Evolutionary conservation across 2,329 filamentous ascomycete genomes (phyloP).

Genomic region (Phyllosticta citriasiana): DNA sequence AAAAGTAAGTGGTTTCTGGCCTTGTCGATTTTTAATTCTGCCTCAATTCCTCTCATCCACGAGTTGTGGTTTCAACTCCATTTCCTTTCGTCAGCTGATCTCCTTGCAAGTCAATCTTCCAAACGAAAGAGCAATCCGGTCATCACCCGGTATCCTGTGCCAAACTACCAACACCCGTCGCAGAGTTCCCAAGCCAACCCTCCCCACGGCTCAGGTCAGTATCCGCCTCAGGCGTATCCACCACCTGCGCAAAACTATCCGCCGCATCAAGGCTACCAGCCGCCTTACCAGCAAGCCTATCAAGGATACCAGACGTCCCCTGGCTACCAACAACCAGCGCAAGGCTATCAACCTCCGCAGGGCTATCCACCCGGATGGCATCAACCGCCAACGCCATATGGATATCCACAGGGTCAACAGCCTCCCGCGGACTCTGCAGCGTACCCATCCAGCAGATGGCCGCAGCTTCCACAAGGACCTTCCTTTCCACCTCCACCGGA

Average conservation of each 20-base stretch:
- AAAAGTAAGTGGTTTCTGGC: slow-evolving; percentile 21
- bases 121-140: slow-evolving; percentile 40
- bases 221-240: slow-evolving; percentile 16
- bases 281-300: slow-evolving; percentile 18
- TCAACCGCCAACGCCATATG: slow-evolving; percentile 11
- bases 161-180: slow-evolving; percentile 31
- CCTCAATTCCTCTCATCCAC: slow-evolving; percentile 1
- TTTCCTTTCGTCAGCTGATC: slow-evolving; percentile 3
- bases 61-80: neutral
- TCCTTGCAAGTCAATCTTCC: slow-evolving; percentile 14
- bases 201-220: slow-evolving; percentile 12
- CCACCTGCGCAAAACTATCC: slow-evolving; percentile 18
- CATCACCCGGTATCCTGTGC: slow-evolving; percentile 41
- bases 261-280: slow-evolving; percentile 13
- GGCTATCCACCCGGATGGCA: slow-evolving; percentile 15
- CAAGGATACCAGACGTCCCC: slow-evolving; percentile 9
- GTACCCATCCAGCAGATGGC: slow-evolving; percentile 6
- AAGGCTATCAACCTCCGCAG: slow-evolving; percentile 14
- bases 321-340: slow-evolving; percentile 15
- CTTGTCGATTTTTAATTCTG: neutral
- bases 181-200: slow-evolving; percentile 9
- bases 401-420: neutral
- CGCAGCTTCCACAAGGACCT: slow-evolving; percentile 3
- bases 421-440: neutral
- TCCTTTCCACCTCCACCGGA: neutral